Evolutionary conservation across 2,329 filamentous ascomycete species (phyloP).

Genomic region (Fusarium sp.): DNA sequence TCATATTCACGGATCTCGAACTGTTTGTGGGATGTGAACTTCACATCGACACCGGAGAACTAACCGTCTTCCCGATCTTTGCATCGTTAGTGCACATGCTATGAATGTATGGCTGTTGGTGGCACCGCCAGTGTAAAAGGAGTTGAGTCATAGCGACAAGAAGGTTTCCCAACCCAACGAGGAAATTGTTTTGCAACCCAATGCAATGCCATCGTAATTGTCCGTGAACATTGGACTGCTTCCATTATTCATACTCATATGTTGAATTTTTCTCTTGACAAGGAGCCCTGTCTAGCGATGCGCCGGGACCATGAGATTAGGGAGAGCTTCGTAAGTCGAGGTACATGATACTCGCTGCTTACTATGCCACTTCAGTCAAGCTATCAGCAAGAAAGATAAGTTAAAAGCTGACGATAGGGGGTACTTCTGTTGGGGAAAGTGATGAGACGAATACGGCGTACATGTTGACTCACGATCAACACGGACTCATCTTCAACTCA

Average conservation of each 20-base stretch:
- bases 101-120: background rate
- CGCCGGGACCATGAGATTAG: conserved; percentile 14
- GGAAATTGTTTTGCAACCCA: background rate
- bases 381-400: background rate
- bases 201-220: background rate
- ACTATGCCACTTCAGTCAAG: background rate
- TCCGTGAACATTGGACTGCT: background rate
- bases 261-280: conserved; percentile 1
- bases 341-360: conserved; percentile 13
- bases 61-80: conserved; percentile 3
- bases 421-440: background rate
- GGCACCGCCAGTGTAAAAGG: background rate
- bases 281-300: conserved; percentile 27
- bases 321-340: conserved; percentile 23
- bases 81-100: conserved; percentile 9
- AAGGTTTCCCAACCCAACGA: background rate
- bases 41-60: conserved; percentile 3
- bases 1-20: conserved; percentile 9
- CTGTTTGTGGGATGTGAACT: background rate
- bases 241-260: background rate
- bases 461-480: background rate
- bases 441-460: background rate
- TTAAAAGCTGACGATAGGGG: background rate
- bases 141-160: conserved; percentile 5
- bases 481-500: background rate